Evolutionary conservation across 305 asterid species (phyloP), one percentile per base, ranked within the genome.

Genomic region (Plantago coronopus): DNA sequence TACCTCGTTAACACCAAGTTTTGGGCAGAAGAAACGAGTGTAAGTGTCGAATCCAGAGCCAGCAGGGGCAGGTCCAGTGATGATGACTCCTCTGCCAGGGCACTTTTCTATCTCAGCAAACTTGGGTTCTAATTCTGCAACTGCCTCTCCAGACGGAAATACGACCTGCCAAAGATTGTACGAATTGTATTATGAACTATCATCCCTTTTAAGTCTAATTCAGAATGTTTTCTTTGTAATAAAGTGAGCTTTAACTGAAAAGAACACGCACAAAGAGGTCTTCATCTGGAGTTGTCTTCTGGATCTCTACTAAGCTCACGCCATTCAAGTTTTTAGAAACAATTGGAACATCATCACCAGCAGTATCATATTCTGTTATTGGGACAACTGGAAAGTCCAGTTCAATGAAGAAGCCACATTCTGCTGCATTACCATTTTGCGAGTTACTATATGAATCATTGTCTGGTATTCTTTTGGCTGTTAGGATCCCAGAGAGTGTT

Each of bases 11-110:
- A 85, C 0, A 53, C 96, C 95, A 7, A 81, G 21, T 61, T 86
- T 83, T n/a, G 97, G 98, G 67, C 81, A 74, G 79, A 89, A 93
- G 70, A 69, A 85, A 6, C 98, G 95, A 70, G 95, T 86, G 53
- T 54, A 67, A 60, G 87, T 84, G 74, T 93, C 96, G 48, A 83
- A 93, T 25, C 80, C 88, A 0, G 97, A 83, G 76, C 85, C 96
- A 16, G 70, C 27, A 7, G 88, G 78, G 65, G 86, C 95, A 65
- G 73, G 81, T 17, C 88, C 98, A 2, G 97, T 91, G 49, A 91
- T 64, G 49, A 91, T 69, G 46, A 89, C 31, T 72, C 95, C 97
- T 63, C 81, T 69, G 7, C 77, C 91, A 0, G 83, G 75, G 44
- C 69, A 69, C 47, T 76, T 83, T 61, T n/a, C 46, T 38, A 91